phyloP scores from a whole-genome alignment of 1,139 yeast species.

The Casaregolazyma lundiana region DNA sequence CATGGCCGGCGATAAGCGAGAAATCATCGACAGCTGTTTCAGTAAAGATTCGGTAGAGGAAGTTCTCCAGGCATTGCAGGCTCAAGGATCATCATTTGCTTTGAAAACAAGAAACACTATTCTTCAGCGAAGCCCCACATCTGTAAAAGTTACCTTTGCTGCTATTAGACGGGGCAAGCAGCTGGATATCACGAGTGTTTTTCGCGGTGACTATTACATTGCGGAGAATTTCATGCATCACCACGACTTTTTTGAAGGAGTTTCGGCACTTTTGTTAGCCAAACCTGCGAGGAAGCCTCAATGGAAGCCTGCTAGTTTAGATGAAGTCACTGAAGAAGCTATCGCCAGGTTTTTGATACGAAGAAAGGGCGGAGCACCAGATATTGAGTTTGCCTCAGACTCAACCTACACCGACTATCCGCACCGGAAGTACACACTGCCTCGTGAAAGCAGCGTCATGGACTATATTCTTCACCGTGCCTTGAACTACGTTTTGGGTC shows the following conservation, averaged over 20 bases:
- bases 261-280: slow-evolving; percentile 61
- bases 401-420: slow-evolving; percentile 62
- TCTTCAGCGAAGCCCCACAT: slow-evolving; percentile 60
- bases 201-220: slow-evolving; percentile 67
- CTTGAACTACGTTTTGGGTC: slow-evolving; percentile 53
- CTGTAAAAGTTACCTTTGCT: slow-evolving; percentile 69
- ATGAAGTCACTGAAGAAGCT: slow-evolving; percentile 29
- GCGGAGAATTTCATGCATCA: slow-evolving; percentile 72
- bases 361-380: slow-evolving; percentile 24
- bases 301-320: slow-evolving; percentile 43
- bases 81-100: slow-evolving; percentile 69
- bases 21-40: slow-evolving; percentile 67
- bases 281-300: slow-evolving; percentile 53
- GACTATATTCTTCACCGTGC: slow-evolving; percentile 64
- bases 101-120: slow-evolving; percentile 51
- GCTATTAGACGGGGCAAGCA: slow-evolving; percentile 60
- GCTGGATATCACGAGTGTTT: slow-evolving; percentile 59
- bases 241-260: slow-evolving; percentile 70
- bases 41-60: slow-evolving; percentile 54
- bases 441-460: slow-evolving; percentile 56
- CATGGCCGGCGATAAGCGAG: slow-evolving; percentile 51
- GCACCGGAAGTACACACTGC: slow-evolving; percentile 66
- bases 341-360: slow-evolving; percentile 27
- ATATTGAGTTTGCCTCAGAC: slow-evolving; percentile 40
- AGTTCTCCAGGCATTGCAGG: slow-evolving; percentile 51